Evolutionary conservation across 140 eudicot genomes (phyloP), one percentile per base, ranked within the genome.

Genomic region (Ambrosia hybrid): DNA sequence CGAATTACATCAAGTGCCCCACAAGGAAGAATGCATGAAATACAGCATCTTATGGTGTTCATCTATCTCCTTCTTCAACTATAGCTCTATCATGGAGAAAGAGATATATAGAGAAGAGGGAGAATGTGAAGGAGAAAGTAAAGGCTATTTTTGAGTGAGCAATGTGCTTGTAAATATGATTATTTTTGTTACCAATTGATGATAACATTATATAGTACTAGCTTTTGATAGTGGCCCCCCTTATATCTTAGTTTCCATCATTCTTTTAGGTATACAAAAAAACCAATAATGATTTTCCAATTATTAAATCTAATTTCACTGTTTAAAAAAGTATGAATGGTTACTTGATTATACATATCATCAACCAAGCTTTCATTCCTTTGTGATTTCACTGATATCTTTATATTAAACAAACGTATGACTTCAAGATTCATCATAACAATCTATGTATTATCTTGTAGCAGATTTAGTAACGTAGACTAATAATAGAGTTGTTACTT

Each of bases 1-100:
- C 98, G 84, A 77, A 92, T 89, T 52, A 92, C 98, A 74, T 92
- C 98, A 14, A 92, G 91, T 5, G 90, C 88, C 1, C 98, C 98
- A 60, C 98, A 92, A 12, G 98, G 98, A 67, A 92, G 92, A 78
- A 92, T 92, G 90, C 98, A 92, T 39, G 98, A 89, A 65, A 92
- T 87, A 86, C 96, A 92, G 72, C 98, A 92, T 80, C 92, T 92
- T n/a, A 92, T 85, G 51, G 87, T 72, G 84, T 85, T 83, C 96
- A 92, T 86, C 75, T 68, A 79, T 57, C 57, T 13, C 74, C 65
- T 65, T 52, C 80, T 68, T 51, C 39, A 13, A 36, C 81, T 74
- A 38, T 45, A 51, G 8, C 51, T 68, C 70, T 79, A 80, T 73
- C 80, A 67, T 74, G 58, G 49, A 79, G 73, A 57, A 63, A 71